A percentile compares a stretch with the other conserved stretches of the same genome.
These are phyloP conservation scores for Pseudevernia furfuracea DNA, from an alignment of 495 filamentous ascomycete species.

Conservation along the genomic window DNA sequence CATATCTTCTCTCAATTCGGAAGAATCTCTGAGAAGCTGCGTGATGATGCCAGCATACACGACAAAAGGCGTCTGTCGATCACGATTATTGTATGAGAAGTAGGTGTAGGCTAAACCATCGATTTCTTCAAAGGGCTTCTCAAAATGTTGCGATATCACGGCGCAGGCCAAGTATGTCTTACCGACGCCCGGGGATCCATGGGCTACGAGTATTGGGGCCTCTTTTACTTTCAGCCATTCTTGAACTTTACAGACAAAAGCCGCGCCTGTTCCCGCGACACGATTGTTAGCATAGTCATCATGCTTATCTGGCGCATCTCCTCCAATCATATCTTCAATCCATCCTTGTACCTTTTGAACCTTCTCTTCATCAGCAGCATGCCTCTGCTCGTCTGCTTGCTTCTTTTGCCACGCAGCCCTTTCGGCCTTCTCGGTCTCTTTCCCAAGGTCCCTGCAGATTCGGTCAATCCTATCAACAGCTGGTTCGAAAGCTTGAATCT, in stretches of 20 bases:
- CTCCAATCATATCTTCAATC: no score
- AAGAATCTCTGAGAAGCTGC: neutral
- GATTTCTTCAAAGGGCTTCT: neutral
- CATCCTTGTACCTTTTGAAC: no score
- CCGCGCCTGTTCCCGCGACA: neutral
- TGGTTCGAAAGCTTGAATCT: neutral
- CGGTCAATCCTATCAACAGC: neutral
- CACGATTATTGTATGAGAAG: neutral
- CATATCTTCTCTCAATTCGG: neutral
- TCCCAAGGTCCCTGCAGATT: no score
- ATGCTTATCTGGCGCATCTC: neutral
- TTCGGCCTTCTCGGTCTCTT: no score
- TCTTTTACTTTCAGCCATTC: neutral
- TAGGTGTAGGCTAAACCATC: neutral
- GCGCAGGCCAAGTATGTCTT: neutral
- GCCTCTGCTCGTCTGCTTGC: no score
- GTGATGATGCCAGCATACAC: neutral
- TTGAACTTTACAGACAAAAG: constrained; percentile 1
- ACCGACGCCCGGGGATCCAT: neutral
- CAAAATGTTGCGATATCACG: neutral
- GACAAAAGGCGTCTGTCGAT: neutral
- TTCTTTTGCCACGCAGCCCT: no score
- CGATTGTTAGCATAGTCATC: neutral
- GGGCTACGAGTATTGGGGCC: neutral
- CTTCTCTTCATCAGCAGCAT: no score